Evolutionary conservation across 129 eudicot genomes (phyloP).

Genomic region (Ambrosia trifida): DNA sequence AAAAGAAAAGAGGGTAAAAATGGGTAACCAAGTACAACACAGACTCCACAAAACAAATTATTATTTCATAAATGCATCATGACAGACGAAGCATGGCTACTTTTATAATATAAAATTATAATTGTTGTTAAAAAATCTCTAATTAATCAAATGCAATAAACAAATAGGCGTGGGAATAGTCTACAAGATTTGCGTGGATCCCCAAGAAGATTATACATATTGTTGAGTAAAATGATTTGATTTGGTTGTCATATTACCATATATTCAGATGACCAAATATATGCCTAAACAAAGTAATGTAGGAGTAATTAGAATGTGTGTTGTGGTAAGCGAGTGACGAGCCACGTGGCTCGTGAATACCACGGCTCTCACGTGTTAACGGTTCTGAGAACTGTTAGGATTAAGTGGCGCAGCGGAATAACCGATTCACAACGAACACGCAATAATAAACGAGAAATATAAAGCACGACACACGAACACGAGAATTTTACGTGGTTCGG

Average conservation of each 20-base stretch:
- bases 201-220: background rate
- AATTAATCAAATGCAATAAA: background rate
- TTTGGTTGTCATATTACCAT: background rate
- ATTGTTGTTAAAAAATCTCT: background rate
- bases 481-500: too few species aligned
- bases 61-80: background rate
- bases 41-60: background rate
- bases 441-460: too few species aligned
- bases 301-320: too few species aligned
- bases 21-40: slow-evolving; percentile 1
- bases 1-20: background rate
- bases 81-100: background rate
- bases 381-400: too few species aligned
- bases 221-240: background rate
- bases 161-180: background rate
- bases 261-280: too few species aligned
- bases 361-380: too few species aligned
- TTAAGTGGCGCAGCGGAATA: too few species aligned
- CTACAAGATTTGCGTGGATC: background rate
- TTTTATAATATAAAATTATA: background rate
- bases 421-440: too few species aligned
- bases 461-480: too few species aligned
- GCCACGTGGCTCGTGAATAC: too few species aligned
- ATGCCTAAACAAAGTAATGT: background rate
- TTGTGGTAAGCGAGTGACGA: too few species aligned